Evolutionary conservation across 2,329 filamentous ascomycete genomes (phyloP), one percentile per base, ranked within the genome.

Genomic region (Aspergillus bombycis): DNA sequence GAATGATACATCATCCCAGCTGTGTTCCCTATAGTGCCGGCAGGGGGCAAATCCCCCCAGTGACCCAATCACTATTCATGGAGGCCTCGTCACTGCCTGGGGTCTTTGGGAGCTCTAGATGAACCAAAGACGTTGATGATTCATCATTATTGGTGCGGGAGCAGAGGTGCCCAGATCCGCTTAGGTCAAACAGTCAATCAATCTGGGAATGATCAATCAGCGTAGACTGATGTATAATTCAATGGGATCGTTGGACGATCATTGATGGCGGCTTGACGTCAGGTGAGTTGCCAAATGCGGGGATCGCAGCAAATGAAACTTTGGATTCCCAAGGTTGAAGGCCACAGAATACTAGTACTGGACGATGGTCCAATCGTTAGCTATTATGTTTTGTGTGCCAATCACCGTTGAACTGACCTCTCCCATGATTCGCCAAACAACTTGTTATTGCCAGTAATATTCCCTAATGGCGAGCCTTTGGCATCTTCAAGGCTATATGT

Each of bases 261-360:
- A 19, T 50, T 26, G 23, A 41, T 46, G 43, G 43, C 14, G n/a
- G 38, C 38, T 61, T 68, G 66, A 68, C 65, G 66, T 68, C 66
- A 67, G 61, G 62, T 58, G 62, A 28, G 19, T 54, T 61, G 30
- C 58, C 60, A 61, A 57, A 59, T 61, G 62, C 62, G 65, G 64
- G 62, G 65, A 46, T 46, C 43, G 21, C 43, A 21, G 19, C 43
- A 14, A 28, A 46, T 38, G 52, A 55, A 55, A 55, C 52, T 55
- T 55, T 38, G 6, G 8, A 32, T 16, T 38, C 34, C 52, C 26
- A 38, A 21, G 52, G 32, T 36, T 38, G 28, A 36, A 8, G 26
- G 46, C 16, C 28, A 19, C 28, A 54, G 21, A 8, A 9, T 28
- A 23, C 45, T 28, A 11, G 48, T n/a, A n/a, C n/a, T n/a, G n/a